Conservation (phyloP, 345 rosid species). For the rapeseed (Brassica napus) region DNA sequence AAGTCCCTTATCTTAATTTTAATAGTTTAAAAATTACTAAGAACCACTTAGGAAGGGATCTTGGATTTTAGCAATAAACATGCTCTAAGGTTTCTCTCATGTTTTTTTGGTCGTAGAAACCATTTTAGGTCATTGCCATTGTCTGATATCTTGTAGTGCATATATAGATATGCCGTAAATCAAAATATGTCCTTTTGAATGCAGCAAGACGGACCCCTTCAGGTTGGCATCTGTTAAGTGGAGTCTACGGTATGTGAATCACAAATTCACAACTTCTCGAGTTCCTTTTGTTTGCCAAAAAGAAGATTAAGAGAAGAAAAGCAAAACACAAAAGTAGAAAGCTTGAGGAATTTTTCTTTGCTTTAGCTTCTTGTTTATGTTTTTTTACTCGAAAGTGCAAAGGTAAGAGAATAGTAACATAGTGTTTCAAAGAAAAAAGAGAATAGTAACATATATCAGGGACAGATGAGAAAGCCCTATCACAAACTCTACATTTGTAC, state of each 20-base stretch:
- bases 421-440: too few relatives aligned
- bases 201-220: slow-evolving; percentile 21
- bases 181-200: slow-evolving; percentile 21
- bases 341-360: slow-evolving; percentile 30
- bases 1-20: too few relatives aligned
- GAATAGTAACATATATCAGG: not conserved
- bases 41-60: too few relatives aligned
- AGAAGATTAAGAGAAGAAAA: too few relatives aligned
- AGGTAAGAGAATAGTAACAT: slow-evolving; percentile 22
- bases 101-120: too few relatives aligned
- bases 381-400: slow-evolving; percentile 28
- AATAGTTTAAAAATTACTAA: too few relatives aligned
- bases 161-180: not conserved
- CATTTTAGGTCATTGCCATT: slow-evolving; percentile 14
- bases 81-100: too few relatives aligned
- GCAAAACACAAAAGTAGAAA: slow-evolving; percentile 26
- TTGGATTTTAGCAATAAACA: too few relatives aligned
- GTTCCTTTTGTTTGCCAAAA: slow-evolving; percentile 8
- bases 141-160: slow-evolving; percentile 9
- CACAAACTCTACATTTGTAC: slow-evolving; percentile 32
- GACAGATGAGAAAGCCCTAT: slow-evolving; percentile 35
- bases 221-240: slow-evolving; percentile 29
- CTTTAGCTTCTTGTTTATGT: slow-evolving; percentile 22
- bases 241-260: slow-evolving; percentile 27
- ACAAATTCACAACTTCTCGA: not conserved